Base-by-base conservation (phyloP, 2,329 filamentous ascomycete species). In the Microcyclosporella mali region DNA sequence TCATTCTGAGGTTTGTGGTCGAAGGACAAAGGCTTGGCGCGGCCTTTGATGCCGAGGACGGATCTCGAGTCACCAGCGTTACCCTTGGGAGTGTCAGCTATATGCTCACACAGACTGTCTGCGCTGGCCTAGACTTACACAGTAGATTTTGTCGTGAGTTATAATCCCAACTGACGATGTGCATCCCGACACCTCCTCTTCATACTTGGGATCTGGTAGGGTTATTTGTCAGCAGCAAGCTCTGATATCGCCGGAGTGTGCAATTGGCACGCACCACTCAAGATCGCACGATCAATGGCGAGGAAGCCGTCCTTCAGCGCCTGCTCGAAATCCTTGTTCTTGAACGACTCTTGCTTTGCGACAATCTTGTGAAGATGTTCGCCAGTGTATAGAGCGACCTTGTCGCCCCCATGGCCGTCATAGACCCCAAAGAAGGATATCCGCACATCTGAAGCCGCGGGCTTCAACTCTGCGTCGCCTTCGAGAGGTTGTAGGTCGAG, bases 1-100 rank as follows among this genome's bases (percentile, higher is more conserved):
- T 98, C 92, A 57, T 97, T 95, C 67, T 95, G 89, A 32, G 92
- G 92, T 72, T 98, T 98, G 75, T 98, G 92, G 66, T 98, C 92
- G 64, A 94, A 94, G n/a, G 92, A 98, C 47, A 98, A 76, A 40
- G 92, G 92, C 73, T 97, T 98, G 56, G 92, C 92, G 59, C 92
- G 81, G 54, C 92, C 92, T 73, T 97, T 98, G 61, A 98, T 88
- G 58, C 92, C 92, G 53, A 98, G 71, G 18, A 98, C 92, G 62
- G 84, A 87, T 73, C 92, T 82, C 51, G 92, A 98, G 67, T 98
- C 92, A 63, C 92, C 92, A 51, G 92, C 88, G 66, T 98, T 98
- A 61, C 88, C 92, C 92, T 98, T 56, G 41, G 14, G 42, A 21
- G 28, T 28, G 45, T 57, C 46, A 56, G 21, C 21, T 25, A 49